Percentiles rank a stretch among this genome's conserved stretches.
phyloP scores from a whole-genome alignment of 208 protist genomes.

The Leishmania tropica region DNA sequence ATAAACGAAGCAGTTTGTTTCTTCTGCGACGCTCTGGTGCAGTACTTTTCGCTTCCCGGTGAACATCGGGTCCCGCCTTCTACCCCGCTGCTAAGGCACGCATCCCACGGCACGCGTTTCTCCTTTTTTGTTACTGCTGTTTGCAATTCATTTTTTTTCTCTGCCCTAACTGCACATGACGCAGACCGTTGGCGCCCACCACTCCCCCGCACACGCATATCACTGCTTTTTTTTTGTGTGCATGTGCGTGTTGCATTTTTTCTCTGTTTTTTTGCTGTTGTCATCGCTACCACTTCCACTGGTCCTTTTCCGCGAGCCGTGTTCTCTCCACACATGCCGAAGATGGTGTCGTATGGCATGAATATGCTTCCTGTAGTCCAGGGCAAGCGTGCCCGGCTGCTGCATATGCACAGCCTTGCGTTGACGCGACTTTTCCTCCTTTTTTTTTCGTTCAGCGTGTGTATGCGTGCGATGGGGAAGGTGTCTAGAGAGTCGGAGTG shows the following conservation, averaged over 20 bases:
- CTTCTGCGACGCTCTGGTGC: neutral
- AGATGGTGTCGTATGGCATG: neutral
- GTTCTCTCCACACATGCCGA: neutral
- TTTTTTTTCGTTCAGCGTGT: neutral
- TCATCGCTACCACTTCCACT: neutral
- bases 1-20: neutral
- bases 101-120: neutral
- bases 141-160: neutral
- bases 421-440: neutral
- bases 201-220: neutral
- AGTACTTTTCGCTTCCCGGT: neutral
- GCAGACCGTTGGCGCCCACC: neutral
- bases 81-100: neutral
- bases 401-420: neutral
- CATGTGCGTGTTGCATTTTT: neutral
- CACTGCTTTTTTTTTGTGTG: neutral
- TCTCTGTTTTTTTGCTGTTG: neutral
- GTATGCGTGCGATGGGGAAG: neutral
- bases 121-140: too few relatives aligned
- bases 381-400: neutral
- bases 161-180: neutral
- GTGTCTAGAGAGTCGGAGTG: neutral
- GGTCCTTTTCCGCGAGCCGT: too few relatives aligned
- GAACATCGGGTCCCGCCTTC: neutral
- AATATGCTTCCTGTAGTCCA: neutral